phyloP scores from a whole-genome alignment of 495 filamentous ascomycete species.

The Penicillium samsonianum region DNA sequence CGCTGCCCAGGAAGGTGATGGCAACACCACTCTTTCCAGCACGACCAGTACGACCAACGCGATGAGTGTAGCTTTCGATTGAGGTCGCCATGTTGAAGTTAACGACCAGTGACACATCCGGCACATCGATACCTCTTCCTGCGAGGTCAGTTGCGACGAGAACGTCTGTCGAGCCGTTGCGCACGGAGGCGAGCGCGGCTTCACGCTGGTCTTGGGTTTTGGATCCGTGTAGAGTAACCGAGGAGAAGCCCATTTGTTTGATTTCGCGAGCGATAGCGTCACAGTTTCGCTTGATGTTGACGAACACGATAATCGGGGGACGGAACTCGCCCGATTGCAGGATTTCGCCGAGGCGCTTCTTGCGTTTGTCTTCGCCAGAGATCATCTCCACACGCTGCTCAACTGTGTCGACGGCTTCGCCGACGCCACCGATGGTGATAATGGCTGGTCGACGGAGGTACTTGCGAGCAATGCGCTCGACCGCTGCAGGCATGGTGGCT shows the following conservation, averaged over 20 bases:
- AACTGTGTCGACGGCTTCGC: conserved; percentile 98
- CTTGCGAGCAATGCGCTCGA: conserved; percentile 94
- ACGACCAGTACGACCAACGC: conserved; percentile 96
- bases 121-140: conserved; percentile 96
- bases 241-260: conserved; percentile 89
- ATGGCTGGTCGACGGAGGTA: conserved; percentile 93
- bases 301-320: conserved; percentile 96
- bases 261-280: conserved; percentile 95
- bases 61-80: conserved; percentile 97
- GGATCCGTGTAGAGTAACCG: conserved; percentile 88
- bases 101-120: conserved; percentile 88
- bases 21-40: conserved; percentile 97
- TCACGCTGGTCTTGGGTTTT: conserved; percentile 99
- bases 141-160: conserved; percentile 98
- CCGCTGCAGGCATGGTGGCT: conserved; percentile 91
- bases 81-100: conserved; percentile 98
- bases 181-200: conserved; percentile 83
- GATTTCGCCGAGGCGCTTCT: conserved; percentile 93
- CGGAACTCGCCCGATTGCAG: conserved; percentile 82
- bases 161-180: conserved; percentile 76
- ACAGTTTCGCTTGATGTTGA: conserved; percentile 99
- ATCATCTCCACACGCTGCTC: conserved; percentile 97
- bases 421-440: conserved; percentile 90
- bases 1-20: conserved; percentile 92
- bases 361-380: conserved; percentile 89